These are phyloP conservation scores for Zalerion maritima DNA, from an alignment of 495 filamentous ascomycete species.

Conservation along the genomic window DNA sequence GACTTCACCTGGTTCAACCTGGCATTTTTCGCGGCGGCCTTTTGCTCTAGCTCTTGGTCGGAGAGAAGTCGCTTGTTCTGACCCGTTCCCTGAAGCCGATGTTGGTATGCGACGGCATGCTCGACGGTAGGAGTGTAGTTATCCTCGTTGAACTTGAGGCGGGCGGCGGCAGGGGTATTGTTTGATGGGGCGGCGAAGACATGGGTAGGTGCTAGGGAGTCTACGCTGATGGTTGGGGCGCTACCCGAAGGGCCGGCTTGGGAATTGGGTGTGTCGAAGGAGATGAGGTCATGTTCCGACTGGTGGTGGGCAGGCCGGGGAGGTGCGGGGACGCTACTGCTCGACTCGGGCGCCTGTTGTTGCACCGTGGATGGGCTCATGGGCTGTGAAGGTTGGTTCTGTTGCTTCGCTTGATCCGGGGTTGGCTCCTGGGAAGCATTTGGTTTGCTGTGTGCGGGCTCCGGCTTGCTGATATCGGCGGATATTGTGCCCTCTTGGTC, in stretches of 20 bases:
- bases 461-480: constrained; percentile 4
- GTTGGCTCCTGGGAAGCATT: constrained; percentile 3
- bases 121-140: constrained; percentile 75
- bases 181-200: constrained; percentile 64
- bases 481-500: constrained; percentile 18
- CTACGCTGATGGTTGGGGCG: too few relatives aligned
- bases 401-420: constrained; percentile 8
- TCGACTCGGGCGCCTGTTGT: constrained; percentile 1
- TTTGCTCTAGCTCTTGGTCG: constrained; percentile 48
- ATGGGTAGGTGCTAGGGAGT: constrained; percentile 34
- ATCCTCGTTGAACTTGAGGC: constrained; percentile 45
- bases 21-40: constrained; percentile 42
- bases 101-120: constrained; percentile 71
- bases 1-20: constrained; percentile 47
- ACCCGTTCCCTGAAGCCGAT: constrained; percentile 44
- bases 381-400: constrained; percentile 6
- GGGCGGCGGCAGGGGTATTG: constrained; percentile 60
- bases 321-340: neutral
- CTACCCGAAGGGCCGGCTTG: too few relatives aligned
- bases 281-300: too few relatives aligned
- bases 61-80: constrained; percentile 57
- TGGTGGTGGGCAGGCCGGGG: too few relatives aligned
- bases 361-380: constrained; percentile 14
- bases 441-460: constrained; percentile 1
- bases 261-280: too few relatives aligned